Evolutionary conservation across 2,329 filamentous ascomycete species (phyloP), one percentile per base, ranked within the genome.

Genomic region (Aspergillus sergii): DNA sequence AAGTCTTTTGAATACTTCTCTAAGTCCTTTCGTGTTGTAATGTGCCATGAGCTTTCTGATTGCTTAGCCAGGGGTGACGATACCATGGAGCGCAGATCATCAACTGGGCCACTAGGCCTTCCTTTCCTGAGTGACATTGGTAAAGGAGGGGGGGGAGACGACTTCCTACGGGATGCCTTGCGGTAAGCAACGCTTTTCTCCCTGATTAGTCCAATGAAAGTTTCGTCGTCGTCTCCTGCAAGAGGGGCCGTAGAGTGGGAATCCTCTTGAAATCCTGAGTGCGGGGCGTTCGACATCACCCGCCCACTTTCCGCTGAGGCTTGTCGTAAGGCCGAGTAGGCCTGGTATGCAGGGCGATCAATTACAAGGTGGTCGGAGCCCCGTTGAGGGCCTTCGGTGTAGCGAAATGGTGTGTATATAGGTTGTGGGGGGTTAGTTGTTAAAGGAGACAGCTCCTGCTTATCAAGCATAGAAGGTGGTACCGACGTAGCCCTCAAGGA

Each of bases 171-270:
- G n/a, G 67, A 70, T 30, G 68, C 59, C 43, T 69, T 71, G 26
- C 72, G 67, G 58, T 80, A 81, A n/a, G 75, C 72, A 57, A 76
- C 76, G 60, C 80, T 82, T 64, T 81, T 82, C 60, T 81, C 76
- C 61, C 81, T 72, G 36, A 83, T 80, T 12, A 82, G 69, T 7
- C 81, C 80, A n/a, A 83, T 72, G 61, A 83, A 83, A 3, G 79
- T 81, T 68, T 82, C 81, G 57, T 79, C 77, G 56, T 67, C 72
- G 11, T 69, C 72, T 58, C 69, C 64, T 26, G 63, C 64, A 43
- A 66, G 64, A 60, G 68, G 61, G 39, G 61, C 65, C 57, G 63
- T 62, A 23, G 68, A 70, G 56, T 57, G 67, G 26, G 67, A 66
- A 23, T 60, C 63, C 41, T 66, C 66, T 34, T 60, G 62, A 32